These are phyloP conservation scores for Pleurotus sapidus DNA, from an alignment of 768 basidiomycete genomes.

Conservation along the genomic window DNA sequence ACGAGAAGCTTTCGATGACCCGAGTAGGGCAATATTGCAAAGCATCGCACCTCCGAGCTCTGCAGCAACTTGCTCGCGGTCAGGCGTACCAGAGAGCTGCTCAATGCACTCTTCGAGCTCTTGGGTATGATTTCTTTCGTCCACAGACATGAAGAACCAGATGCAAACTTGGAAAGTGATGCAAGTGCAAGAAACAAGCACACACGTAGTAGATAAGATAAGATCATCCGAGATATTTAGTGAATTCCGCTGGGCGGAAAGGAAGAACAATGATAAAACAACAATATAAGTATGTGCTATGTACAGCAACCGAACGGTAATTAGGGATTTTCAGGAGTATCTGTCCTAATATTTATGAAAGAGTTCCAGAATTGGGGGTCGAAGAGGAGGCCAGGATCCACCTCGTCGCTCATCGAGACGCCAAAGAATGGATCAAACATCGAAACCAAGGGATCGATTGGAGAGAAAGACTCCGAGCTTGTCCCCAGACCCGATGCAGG, in stretches of 20 bases:
- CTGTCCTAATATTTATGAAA: slow-evolving; percentile 7
- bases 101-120: neutral
- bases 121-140: slow-evolving; percentile 18
- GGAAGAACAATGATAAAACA: too few relatives aligned
- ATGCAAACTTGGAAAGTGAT: neutral
- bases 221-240: too few relatives aligned
- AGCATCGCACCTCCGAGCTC: slow-evolving; percentile 40
- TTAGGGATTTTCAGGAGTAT: too few relatives aligned
- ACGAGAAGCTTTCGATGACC: slow-evolving; percentile 11
- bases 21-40: neutral
- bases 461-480: neutral
- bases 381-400: neutral
- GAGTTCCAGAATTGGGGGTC: neutral
- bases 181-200: slow-evolving; percentile 2
- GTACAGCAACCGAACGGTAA: too few relatives aligned
- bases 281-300: too few relatives aligned
- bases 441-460: neutral
- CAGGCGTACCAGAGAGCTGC: slow-evolving; percentile 18
- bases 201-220: too few relatives aligned
- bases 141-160: neutral
- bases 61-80: slow-evolving; percentile 40
- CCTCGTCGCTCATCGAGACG: neutral
- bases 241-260: too few relatives aligned
- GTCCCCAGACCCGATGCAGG: neutral
- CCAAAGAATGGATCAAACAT: neutral